These are phyloP conservation scores for Ceratocystis papillata DNA, from an alignment of 2,329 filamentous ascomycete genomes.

Conservation along the genomic window DNA sequence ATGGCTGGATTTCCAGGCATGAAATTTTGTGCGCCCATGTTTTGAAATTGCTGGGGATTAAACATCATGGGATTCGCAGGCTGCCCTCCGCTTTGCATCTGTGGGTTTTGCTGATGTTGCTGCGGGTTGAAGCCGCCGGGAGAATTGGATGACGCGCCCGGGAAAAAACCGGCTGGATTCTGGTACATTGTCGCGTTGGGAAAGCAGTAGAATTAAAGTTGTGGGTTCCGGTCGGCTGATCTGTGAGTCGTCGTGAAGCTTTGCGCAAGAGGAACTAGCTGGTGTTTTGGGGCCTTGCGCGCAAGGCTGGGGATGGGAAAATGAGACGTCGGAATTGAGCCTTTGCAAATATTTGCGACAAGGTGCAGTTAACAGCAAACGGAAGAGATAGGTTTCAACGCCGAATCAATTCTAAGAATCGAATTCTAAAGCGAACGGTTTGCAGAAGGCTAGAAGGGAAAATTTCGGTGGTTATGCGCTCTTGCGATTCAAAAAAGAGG, in stretches of 20 bases:
- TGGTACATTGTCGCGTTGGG: constrained; percentile 20
- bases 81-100: constrained; percentile 21
- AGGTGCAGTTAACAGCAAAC: not conserved
- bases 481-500: not conserved
- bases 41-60: constrained; percentile 22
- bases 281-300: not conserved
- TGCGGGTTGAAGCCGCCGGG: constrained; percentile 22
- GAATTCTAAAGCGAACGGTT: not conserved
- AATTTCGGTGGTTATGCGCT: not conserved
- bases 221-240: not conserved
- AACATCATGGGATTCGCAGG: constrained; percentile 23
- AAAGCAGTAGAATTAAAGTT: not conserved
- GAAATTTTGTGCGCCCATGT: constrained; percentile 44
- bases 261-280: not conserved
- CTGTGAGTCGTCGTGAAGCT: not conserved
- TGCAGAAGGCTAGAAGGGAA: not conserved
- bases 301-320: not conserved
- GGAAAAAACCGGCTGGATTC: constrained; percentile 21
- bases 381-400: not conserved
- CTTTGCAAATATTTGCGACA: not conserved
- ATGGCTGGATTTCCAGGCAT: constrained; percentile 41
- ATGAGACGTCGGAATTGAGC: not conserved
- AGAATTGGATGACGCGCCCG: constrained; percentile 19
- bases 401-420: not conserved
- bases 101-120: constrained; percentile 21